Evolutionary conservation across 2,329 filamentous ascomycete genomes (phyloP), one percentile per base, ranked within the genome.

Genomic region (Xylaria hypoxylon): DNA sequence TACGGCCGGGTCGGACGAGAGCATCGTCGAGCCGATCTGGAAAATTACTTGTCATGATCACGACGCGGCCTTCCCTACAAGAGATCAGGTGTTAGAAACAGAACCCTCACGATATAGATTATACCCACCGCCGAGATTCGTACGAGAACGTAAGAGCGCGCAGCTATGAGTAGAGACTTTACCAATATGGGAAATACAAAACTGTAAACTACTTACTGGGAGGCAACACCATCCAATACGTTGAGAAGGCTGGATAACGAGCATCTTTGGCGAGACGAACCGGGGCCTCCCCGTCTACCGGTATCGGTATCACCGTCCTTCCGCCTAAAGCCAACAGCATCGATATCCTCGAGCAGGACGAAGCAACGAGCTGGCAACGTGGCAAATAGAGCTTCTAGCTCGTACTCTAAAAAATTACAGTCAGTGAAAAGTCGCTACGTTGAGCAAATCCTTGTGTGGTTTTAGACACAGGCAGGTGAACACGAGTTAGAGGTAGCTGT

Each of bases 11-110:
- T 0, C 90, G 83, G 10, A 91, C 82, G 0, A 93, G 80, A 0
- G 89, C 90, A 1, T 82, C 79, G 72, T 92, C 89, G 0, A 92
- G 84, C 58, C 86, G 84, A 56, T 92, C 88, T 0, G 86, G 84
- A 56, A 86, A 83, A 72, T 92, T 93, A 31, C 89, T 90, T 0
- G 90, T 93, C 89, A 93, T 92, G 75, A 93, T 86, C 19, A 93
- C 83, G 28, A 92, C 88, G 17, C 89, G 84, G 1, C 90, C 90
- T 79, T 93, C 90, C 86, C 53, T 56, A 17, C 8, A 13, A 44
- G 28, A 31, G 8, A 31, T 31, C 2, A 19, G n/a, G 17, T 31
- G n/a, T 56, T 33, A 56, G n/a, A 24, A 44, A 56, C 19, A 31
- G 8, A 31, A 5, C 28, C 5, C 2, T 31, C 5, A 31, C 28